Percentiles rank a stretch among this genome's conserved stretches.
Evolutionary conservation across 371 early-diverging fungal genomes (phyloP).

Genomic region (Zopfochytrium polystomum): DNA sequence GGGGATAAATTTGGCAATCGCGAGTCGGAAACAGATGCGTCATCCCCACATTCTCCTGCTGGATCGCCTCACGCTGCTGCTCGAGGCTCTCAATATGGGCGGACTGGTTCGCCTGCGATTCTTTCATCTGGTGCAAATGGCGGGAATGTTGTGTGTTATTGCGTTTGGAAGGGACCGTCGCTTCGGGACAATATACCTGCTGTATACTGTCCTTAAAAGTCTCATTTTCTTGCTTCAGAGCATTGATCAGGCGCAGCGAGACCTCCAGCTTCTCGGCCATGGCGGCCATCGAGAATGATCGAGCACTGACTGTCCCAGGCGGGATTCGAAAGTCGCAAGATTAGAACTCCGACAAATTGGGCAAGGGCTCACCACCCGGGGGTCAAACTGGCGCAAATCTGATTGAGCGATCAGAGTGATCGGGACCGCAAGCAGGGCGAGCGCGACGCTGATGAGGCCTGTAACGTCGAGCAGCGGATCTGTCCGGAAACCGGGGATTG

Average conservation of each 20-base stretch:
- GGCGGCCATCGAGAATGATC: slow-evolving; percentile 3
- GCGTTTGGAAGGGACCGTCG: neutral
- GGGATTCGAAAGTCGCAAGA: too few species aligned
- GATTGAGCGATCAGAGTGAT: too few species aligned
- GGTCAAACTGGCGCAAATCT: too few species aligned
- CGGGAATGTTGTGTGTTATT: neutral
- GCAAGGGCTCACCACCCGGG: too few species aligned
- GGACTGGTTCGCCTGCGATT: slow-evolving; percentile 12
- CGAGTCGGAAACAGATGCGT: neutral
- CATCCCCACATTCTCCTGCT: slow-evolving; percentile 17
- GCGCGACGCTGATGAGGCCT: too few species aligned
- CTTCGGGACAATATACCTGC: slow-evolving; percentile 21
- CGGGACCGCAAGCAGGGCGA: too few species aligned
- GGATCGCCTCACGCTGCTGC: neutral
- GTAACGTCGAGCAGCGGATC: too few species aligned
- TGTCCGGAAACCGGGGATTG: too few species aligned
- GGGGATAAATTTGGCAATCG: neutral
- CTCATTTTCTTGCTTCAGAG: slow-evolving; percentile 47
- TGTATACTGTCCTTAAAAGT: slow-evolving; percentile 43
- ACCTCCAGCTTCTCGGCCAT: slow-evolving; percentile 43
- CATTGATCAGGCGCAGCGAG: slow-evolving; percentile 43
- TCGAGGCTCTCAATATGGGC: slow-evolving; percentile 2
- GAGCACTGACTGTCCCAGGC: neutral
- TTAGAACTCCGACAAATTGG: too few species aligned
- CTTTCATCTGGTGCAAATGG: slow-evolving; percentile 19